These are phyloP conservation scores for Yamadazyma diospyri DNA, from an alignment of 1,139 yeast genomes.

Conservation along the genomic window DNA sequence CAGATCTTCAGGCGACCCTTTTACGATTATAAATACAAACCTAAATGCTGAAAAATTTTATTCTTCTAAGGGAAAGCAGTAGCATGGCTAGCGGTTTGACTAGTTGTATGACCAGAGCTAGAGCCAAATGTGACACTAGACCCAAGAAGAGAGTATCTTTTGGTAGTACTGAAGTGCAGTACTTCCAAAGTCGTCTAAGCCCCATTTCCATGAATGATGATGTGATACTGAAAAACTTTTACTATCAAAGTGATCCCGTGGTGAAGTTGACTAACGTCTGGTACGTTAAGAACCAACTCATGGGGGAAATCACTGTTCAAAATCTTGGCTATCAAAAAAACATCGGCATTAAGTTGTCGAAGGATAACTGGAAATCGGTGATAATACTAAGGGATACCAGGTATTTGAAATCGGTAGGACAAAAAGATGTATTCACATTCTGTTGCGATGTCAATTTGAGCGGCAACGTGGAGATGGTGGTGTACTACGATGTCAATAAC, in stretches of 20 bases:
- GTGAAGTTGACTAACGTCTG: conserved; percentile 9
- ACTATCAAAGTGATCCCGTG: conserved; percentile 7
- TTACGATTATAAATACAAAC: too few species aligned
- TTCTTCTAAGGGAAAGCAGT: too few species aligned
- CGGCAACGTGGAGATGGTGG: conserved; percentile 25
- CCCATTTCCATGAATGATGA: conserved; percentile 4
- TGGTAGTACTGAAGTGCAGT: not conserved
- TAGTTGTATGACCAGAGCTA: too few species aligned
- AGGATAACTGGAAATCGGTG: conserved; percentile 36
- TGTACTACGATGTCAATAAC: conserved; percentile 17
- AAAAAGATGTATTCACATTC: conserved; percentile 38
- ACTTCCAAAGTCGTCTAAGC: conserved; percentile 1
- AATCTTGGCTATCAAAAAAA: conserved; percentile 40
- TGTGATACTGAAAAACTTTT: conserved; percentile 10
- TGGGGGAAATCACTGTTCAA: conserved; percentile 33
- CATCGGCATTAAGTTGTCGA: conserved; percentile 33
- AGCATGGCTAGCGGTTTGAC: too few species aligned
- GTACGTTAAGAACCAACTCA: conserved; percentile 14
- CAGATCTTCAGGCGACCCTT: too few species aligned
- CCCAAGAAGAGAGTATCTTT: conserved; percentile 1
- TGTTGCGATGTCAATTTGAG: conserved; percentile 25
- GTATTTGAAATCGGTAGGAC: conserved; percentile 23
- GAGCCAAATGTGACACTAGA: too few species aligned
- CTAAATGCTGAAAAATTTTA: too few species aligned
- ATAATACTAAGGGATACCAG: conserved; percentile 20